These are phyloP conservation scores for Gaertneriomyces semiglobifer DNA, from an alignment of 192 early-diverging fungal genomes.

Conservation along the genomic window DNA sequence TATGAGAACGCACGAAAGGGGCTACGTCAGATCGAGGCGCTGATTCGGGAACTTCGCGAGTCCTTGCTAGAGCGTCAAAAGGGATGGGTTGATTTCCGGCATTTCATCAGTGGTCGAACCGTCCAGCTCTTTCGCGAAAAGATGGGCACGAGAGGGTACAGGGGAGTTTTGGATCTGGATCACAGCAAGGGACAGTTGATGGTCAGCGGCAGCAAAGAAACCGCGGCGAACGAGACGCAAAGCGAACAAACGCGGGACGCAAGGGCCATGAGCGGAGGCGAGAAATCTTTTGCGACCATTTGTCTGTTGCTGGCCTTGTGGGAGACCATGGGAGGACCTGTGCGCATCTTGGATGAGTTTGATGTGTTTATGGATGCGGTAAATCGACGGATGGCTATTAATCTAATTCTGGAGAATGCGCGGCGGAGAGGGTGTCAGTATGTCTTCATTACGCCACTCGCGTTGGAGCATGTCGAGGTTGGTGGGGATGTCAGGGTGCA, in stretches of 20 bases:
- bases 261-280: conserved; percentile 90
- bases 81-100: conserved; percentile 67
- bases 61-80: conserved; percentile 58
- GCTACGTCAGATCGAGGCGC: background rate
- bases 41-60: conserved; percentile 41
- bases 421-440: conserved; percentile 69
- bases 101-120: conserved; percentile 72
- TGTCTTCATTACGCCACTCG: conserved; percentile 95
- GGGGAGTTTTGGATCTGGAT: conserved; percentile 74
- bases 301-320: conserved; percentile 91
- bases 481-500: conserved; percentile 15
- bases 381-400: conserved; percentile 84
- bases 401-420: conserved; percentile 84
- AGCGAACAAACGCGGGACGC: conserved; percentile 68
- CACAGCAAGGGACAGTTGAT: conserved; percentile 42
- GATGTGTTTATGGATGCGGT: conserved; percentile 99
- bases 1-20: conserved; percentile 29
- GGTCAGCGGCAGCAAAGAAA: background rate
- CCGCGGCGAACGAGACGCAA: conserved; percentile 9
- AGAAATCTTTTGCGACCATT: conserved; percentile 94
- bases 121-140: conserved; percentile 69
- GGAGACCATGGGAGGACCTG: conserved; percentile 86
- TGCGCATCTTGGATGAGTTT: conserved; percentile 97
- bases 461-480: conserved; percentile 51
- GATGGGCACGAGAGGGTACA: conserved; percentile 77